Conservation (phyloP, 179 eudicot species). For the Sideroxylon spinosum region DNA sequence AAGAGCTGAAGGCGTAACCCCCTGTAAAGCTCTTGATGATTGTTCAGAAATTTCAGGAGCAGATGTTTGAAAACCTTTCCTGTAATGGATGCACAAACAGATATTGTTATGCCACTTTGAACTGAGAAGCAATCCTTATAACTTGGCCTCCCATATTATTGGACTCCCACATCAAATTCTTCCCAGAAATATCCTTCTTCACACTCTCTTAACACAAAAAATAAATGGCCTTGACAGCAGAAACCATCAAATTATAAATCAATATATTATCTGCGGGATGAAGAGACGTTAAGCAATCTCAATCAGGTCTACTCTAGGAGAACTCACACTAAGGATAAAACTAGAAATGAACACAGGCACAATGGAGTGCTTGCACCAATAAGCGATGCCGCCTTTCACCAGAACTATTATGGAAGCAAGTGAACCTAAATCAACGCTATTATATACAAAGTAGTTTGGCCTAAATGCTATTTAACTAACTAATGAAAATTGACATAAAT, state of each 20-base stretch:
- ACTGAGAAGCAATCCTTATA: conserved; percentile 46
- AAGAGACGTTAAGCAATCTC: conserved; percentile 16
- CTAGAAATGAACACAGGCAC: conserved; percentile 3
- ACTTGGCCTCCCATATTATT: conserved; percentile 53
- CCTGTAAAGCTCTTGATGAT: conserved; percentile 62
- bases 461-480: background rate
- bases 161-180: conserved; percentile 36
- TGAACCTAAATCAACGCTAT: background rate
- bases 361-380: conserved; percentile 6
- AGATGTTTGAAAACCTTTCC: conserved; percentile 65
- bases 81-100: conserved; percentile 87
- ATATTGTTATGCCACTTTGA: conserved; percentile 62
- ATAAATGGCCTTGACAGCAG: conserved; percentile 24
- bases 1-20: conserved; percentile 38
- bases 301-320: conserved; percentile 8
- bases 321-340: background rate
- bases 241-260: conserved; percentile 20
- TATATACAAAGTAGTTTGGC: background rate
- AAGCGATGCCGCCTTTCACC: conserved; percentile 9
- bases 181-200: conserved; percentile 27
- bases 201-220: conserved; percentile 20
- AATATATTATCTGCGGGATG: conserved; percentile 16
- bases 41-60: conserved; percentile 58
- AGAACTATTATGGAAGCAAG: background rate
- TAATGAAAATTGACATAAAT: background rate